Evolutionary conservation across 2,329 filamentous ascomycete species (phyloP).

Genomic region (Periconia macrospinosa): DNA sequence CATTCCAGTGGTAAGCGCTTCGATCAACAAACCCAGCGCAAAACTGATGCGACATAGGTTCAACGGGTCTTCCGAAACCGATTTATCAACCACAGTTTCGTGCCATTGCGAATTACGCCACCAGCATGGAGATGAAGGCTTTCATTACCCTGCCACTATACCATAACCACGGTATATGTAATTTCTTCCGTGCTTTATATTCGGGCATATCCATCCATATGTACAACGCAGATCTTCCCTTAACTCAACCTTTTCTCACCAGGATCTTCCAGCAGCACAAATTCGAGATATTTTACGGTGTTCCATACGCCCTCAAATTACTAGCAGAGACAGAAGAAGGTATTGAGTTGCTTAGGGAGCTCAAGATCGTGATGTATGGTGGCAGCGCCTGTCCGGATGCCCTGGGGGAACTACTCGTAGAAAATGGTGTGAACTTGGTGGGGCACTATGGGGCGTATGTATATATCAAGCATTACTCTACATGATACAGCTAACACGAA

Average conservation of each 20-base stretch:
- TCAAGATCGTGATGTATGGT: slow-evolving; percentile 60
- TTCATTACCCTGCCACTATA: slow-evolving; percentile 27
- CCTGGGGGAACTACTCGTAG: slow-evolving; percentile 57
- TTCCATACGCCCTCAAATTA: slow-evolving; percentile 67
- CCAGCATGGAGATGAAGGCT: slow-evolving; percentile 20
- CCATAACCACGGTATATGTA: slow-evolving; percentile 28
- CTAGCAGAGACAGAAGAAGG: slow-evolving; percentile 62
- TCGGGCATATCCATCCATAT: slow-evolving; percentile 22
- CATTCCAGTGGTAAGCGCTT: slow-evolving; percentile 24
- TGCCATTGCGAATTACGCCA: slow-evolving; percentile 22
- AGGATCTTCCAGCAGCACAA: slow-evolving; percentile 23
- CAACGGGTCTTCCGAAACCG: slow-evolving; percentile 65
- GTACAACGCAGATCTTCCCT: slow-evolving; percentile 26
- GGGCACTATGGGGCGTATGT: slow-evolving; percentile 61
- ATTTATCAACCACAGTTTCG: slow-evolving; percentile 60
- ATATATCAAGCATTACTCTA: background rate
- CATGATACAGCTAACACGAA: slow-evolving; percentile 1
- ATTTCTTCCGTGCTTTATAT: slow-evolving; percentile 25
- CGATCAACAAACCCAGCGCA: slow-evolving; percentile 14
- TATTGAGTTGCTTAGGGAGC: slow-evolving; percentile 48
- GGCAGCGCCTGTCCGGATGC: slow-evolving; percentile 63
- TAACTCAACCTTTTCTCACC: slow-evolving; percentile 20
- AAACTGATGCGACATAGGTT: slow-evolving; percentile 46
- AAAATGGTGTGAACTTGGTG: slow-evolving; percentile 57
- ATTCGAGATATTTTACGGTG: slow-evolving; percentile 59